Evolutionary conservation across 768 basidiomycete genomes (phyloP), one percentile per base, ranked within the genome.

Genomic region (Hemileccinum rubropunctum): DNA sequence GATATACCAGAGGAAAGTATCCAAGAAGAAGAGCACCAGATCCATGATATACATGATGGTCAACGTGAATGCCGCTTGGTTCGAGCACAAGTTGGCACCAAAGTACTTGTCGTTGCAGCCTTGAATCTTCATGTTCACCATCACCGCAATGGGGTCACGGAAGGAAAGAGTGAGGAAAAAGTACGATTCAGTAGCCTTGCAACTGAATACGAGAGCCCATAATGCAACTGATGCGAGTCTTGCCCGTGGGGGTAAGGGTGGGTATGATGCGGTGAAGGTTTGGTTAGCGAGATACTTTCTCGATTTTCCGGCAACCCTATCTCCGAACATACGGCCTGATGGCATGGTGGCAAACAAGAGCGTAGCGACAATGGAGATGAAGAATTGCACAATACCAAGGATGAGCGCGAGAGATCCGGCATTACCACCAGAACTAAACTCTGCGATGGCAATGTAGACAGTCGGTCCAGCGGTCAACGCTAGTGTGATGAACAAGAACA

Each of bases 21-120:
- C 97, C 70, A 99, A 77, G 82, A 98, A 99, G 81, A 91, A 99
- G 39, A 99, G 81, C 45, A 88, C 83, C 41, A 99, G 73, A 65
- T 98, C 97, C 95, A 98, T 98, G 76, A 97, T 74, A 66, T 94
- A 98, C 95, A 98, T 99, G 76, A 98, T 88, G 48, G 97, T 83
- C 64, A 99, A 71, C 9, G 95, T 88, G 71, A 98, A 98, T 4
- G 90, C 91, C 2, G 94, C 90, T 58, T 99, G 97, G 67, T 98
- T 95, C 42, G 76, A 74, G 72, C 97, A 99, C 14, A 99, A 80
- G 9, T 74, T 76, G 58, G 77, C 76, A 14, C 94, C 95, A 53
- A 98, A 93, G 69, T 81, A 83, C 68, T 82, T 86, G 76, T 97
- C 94, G 44, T 61, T 76, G 71, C 97, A 99, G 13, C 82, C 85